Evolutionary conservation across 352 stramenopile species (phyloP), one percentile per base, ranked within the genome.

Genomic region (Globisporangium polare): DNA sequence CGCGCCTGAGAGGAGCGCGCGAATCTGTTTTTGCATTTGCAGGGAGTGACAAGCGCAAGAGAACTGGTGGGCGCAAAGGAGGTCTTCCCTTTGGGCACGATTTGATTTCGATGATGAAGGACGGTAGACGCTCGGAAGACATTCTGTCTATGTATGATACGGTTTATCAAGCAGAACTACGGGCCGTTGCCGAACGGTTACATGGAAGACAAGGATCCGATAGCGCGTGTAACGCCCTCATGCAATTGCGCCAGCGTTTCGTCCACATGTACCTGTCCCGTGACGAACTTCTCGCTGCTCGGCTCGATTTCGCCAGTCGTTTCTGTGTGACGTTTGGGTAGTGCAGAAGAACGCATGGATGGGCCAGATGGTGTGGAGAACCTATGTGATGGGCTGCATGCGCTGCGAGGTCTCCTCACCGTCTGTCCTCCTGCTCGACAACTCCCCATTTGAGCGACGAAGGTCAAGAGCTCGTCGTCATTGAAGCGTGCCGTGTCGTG

Each of bases 341-440:
- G 64, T 74, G 0, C 68, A 69, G 47, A n/a, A 65, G 20, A 72
- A 75, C 41, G 65, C 47, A 5, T 72, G 65, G 60, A 69, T 75
- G 65, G 64, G 65, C 39, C 27, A 26, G 5, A 7, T 0, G 0
- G 58, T 55, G 22, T 69, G 68, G 63, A 1, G 26, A 2, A 1
- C n/a, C 5, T 72, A 69, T 46, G 56, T 67, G 2, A 22, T n/a
- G 6, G 17, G 54, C 9, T 60, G 35, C 24, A 53, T 72, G 0
- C 5, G 8, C 12, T 50, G 17, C 17, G 27, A 64, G 31, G 46
- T 75, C 20, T 10, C 60, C 3, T 37, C 18, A 0, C 53, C 64
- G 0, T 56, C 29, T 5, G 51, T 75, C 3, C 22, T 75, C 26
- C 29, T 69, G 0, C 9, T 69, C 18, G 65, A 72, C 54, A 69